These are phyloP conservation scores for Datura wrightii DNA, from an alignment of 257 asterid genomes.

Conservation along the genomic window DNA sequence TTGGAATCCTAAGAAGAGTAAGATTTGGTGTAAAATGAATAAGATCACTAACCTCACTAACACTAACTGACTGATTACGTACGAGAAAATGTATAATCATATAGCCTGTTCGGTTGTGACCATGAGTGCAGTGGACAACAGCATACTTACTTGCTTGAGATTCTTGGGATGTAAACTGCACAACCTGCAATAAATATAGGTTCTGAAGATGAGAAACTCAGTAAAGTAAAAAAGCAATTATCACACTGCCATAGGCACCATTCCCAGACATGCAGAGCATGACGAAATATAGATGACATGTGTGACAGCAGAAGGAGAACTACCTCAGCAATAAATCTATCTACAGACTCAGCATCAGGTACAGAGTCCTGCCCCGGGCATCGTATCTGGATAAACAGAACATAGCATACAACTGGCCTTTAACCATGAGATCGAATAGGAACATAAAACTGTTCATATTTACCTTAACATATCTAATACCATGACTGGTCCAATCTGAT, in stretches of 20 bases:
- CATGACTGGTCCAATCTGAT: too few species aligned
- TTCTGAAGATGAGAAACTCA: constrained; percentile 20
- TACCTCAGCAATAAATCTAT: constrained; percentile 36
- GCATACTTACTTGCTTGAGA: constrained; percentile 32
- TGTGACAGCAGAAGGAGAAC: background rate
- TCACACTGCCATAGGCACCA: constrained; percentile 7
- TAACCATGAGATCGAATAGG: constrained; percentile 19
- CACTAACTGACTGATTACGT: too few species aligned
- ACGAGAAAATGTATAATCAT: too few species aligned
- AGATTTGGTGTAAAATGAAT: too few species aligned
- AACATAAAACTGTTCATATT: background rate
- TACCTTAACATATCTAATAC: too few species aligned
- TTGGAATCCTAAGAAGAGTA: too few species aligned
- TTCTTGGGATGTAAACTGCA: constrained; percentile 27
- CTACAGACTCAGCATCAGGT: constrained; percentile 33
- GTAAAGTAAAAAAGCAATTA: background rate
- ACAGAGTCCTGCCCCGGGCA: constrained; percentile 35
- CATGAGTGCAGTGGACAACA: constrained; percentile 36
- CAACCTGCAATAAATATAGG: constrained; percentile 28
- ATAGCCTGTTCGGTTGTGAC: constrained; percentile 37
- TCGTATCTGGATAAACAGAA: constrained; percentile 29
- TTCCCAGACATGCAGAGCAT: too few species aligned
- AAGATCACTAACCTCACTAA: too few species aligned
- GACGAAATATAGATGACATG: background rate
- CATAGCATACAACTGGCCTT: background rate